Conservation (phyloP, 2,329 filamentous ascomycete genomes). For the Aspergillus fumigatus region DNA sequence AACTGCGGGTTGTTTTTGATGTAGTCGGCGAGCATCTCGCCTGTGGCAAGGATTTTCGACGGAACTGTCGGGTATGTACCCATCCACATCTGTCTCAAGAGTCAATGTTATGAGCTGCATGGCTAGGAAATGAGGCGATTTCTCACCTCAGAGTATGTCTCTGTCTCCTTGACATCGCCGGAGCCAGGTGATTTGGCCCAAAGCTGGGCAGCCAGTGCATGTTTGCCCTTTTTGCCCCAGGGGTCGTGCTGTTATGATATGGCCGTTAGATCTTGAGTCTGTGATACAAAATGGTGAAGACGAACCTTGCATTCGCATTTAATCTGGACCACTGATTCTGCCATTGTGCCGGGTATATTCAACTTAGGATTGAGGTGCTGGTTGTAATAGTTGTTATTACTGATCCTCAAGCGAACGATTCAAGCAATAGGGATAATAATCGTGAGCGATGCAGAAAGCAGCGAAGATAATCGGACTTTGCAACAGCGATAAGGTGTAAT, state of each 20-base stretch:
- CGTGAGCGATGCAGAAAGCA: not conserved
- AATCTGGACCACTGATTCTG: slow-evolving; percentile 50
- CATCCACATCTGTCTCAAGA: slow-evolving; percentile 60
- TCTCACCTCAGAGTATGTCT: slow-evolving; percentile 57
- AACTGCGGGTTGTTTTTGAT: slow-evolving; percentile 60
- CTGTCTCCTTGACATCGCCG: slow-evolving; percentile 60
- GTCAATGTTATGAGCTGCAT: not conserved
- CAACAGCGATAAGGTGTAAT: not conserved
- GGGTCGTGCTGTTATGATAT: slow-evolving; percentile 51
- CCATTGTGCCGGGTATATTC: slow-evolving; percentile 31
- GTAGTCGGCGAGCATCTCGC: slow-evolving; percentile 61
- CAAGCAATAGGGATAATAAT: not conserved
- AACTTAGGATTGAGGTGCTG: slow-evolving; percentile 5
- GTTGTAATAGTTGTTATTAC: slow-evolving; percentile 2
- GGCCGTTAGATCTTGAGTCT: not conserved
- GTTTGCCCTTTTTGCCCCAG: slow-evolving; percentile 65
- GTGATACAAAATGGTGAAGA: not conserved
- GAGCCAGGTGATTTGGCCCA: slow-evolving; percentile 62
- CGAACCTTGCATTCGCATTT: slow-evolving; percentile 50
- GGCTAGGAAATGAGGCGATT: not conserved
- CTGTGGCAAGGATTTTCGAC: slow-evolving; percentile 58
- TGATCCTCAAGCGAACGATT: not conserved
- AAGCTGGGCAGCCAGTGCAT: slow-evolving; percentile 62
- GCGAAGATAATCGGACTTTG: not conserved
- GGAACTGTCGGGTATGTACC: slow-evolving; percentile 70